phyloP scores from a whole-genome alignment of 2,329 filamentous ascomycete species.

The Colletotrichum tropicale region DNA sequence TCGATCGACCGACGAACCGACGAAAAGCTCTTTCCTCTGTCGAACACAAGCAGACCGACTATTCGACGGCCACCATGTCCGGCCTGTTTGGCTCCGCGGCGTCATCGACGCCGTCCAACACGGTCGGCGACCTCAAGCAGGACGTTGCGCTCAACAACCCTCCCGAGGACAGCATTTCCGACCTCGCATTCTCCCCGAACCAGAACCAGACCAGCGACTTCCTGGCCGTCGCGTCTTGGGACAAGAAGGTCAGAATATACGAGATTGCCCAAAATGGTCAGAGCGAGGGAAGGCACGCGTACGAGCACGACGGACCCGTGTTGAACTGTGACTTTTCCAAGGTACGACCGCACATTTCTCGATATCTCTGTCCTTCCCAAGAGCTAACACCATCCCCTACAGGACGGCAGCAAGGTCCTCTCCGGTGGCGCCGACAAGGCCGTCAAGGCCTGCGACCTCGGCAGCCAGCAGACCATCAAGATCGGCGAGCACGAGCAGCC shows the following conservation, averaged over 20 bases:
- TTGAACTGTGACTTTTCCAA: constrained; percentile 87
- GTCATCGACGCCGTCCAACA: constrained; percentile 64
- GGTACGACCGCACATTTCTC: constrained; percentile 55
- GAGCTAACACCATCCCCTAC: constrained; percentile 7
- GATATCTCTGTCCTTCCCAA: not conserved
- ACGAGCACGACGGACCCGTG: constrained; percentile 86
- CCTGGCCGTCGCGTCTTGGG: constrained; percentile 91
- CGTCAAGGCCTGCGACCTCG: constrained; percentile 85
- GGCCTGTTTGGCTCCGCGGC: constrained; percentile 62
- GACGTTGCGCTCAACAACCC: constrained; percentile 81
- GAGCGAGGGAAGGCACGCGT: constrained; percentile 83
- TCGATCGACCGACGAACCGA: not conserved
- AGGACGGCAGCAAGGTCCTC: constrained; percentile 87
- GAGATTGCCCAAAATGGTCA: constrained; percentile 81
- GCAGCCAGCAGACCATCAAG: constrained; percentile 68
- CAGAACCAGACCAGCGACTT: constrained; percentile 68
- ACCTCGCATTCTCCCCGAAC: constrained; percentile 79
- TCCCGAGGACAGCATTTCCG: constrained; percentile 89
- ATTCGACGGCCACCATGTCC: constrained; percentile 57
- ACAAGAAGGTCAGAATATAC: constrained; percentile 97
- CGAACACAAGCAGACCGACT: not conserved
- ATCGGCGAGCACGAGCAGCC: constrained; percentile 86
- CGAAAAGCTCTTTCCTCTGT: not conserved
- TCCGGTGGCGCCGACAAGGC: constrained; percentile 91
- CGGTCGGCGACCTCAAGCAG: constrained; percentile 87